A percentile compares a stretch with the other conserved stretches of the same genome.
phyloP scores from a whole-genome alignment of 1,139 yeast species.

The Suhomyces chickasaworum region DNA sequence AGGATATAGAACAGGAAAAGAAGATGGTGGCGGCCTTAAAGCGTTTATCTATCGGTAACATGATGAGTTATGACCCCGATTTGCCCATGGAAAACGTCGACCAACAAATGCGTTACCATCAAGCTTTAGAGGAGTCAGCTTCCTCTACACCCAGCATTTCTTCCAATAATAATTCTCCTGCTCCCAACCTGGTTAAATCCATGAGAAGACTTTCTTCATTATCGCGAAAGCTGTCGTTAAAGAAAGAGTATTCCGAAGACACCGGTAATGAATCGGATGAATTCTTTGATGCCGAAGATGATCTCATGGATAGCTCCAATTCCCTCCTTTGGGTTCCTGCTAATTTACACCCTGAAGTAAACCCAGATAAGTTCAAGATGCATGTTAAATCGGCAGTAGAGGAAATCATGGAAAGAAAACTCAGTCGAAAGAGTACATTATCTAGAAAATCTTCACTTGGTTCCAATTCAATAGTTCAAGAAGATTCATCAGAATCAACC shows the following conservation, averaged over 20 bases:
- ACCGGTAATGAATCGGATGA: slow-evolving; percentile 22
- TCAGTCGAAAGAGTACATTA: slow-evolving; percentile 33
- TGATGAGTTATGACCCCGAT: slow-evolving; percentile 59
- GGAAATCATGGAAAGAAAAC: slow-evolving; percentile 59
- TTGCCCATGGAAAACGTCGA: slow-evolving; percentile 48
- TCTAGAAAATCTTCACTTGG: slow-evolving; percentile 37
- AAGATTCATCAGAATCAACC: slow-evolving; percentile 11
- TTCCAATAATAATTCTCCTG: slow-evolving; percentile 4
- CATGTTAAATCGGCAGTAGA: slow-evolving; percentile 81
- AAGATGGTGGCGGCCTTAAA: slow-evolving; percentile 61
- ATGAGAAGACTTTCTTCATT: slow-evolving; percentile 12
- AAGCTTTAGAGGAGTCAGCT: slow-evolving; percentile 6
- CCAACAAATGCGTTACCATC: slow-evolving; percentile 13
- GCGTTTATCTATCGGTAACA: slow-evolving; percentile 55
- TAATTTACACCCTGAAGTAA: slow-evolving; percentile 85
- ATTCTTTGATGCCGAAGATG: slow-evolving; percentile 30
- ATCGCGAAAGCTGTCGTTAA: slow-evolving; percentile 15
- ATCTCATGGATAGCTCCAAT: slow-evolving; percentile 30
- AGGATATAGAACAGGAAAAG: slow-evolving; percentile 56
- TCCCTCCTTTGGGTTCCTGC: slow-evolving; percentile 91
- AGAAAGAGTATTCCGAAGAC: slow-evolving; percentile 11
- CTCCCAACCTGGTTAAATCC: slow-evolving; percentile 5
- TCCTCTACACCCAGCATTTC: slow-evolving; percentile 4
- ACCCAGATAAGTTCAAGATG: slow-evolving; percentile 85
- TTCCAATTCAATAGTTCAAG: slow-evolving; percentile 10